These are phyloP conservation scores for Paracamarosporium sp. DNA, from an alignment of 2,329 filamentous ascomycete species.

Conservation along the genomic window DNA sequence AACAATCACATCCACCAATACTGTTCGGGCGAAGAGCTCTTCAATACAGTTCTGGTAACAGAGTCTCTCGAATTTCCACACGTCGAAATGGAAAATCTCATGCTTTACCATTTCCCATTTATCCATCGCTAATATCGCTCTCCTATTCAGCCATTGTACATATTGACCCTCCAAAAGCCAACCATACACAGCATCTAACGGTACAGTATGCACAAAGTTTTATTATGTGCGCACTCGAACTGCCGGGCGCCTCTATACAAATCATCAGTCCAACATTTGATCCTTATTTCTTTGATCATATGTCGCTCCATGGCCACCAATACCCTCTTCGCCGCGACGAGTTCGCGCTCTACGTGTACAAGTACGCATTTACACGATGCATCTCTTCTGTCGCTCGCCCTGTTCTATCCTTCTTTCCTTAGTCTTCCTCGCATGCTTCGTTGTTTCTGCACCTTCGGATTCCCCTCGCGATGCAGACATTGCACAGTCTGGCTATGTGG, in stretches of 20 bases:
- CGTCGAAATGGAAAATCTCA: neutral
- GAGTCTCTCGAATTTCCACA: neutral
- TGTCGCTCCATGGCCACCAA: neutral
- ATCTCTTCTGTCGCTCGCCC: neutral
- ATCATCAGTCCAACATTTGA: neutral
- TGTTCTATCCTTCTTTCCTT: neutral
- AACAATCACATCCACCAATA: neutral
- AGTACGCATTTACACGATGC: neutral
- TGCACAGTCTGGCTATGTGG: conserved; percentile 25
- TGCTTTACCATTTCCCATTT: neutral
- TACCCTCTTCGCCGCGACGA: neutral
- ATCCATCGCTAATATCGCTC: neutral
- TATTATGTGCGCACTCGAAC: neutral
- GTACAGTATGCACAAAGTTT: neutral
- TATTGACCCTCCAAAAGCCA: neutral
- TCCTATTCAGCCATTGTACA: neutral
- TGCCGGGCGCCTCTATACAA: neutral
- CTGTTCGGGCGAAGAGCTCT: neutral
- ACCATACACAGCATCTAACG: neutral
- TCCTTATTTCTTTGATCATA: neutral
- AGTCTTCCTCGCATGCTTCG: neutral
- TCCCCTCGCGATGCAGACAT: conserved; percentile 23
- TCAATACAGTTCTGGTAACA: neutral
- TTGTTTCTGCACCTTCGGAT: conserved; percentile 17
- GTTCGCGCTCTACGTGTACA: neutral